Conservation (phyloP, 2,329 filamentous ascomycete genomes). For the Aspergillus sp. region DNA sequence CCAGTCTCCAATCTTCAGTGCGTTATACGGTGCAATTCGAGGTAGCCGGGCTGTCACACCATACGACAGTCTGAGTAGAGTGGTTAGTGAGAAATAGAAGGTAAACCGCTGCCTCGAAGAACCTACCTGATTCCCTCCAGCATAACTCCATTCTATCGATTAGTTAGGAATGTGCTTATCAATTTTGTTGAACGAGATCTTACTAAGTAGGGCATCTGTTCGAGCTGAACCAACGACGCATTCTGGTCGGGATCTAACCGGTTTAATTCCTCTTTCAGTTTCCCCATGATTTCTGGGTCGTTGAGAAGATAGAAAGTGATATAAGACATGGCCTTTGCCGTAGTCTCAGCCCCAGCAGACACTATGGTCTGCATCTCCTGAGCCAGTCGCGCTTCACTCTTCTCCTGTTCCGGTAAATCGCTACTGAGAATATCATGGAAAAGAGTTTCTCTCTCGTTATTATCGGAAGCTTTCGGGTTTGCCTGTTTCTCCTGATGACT, state of each 20-base stretch:
- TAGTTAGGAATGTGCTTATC: background rate
- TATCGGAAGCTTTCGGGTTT: background rate
- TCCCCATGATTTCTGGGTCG: conserved; percentile 10
- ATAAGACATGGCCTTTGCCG: conserved; percentile 19
- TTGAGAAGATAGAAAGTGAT: conserved; percentile 16
- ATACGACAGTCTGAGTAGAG: conserved; percentile 14
- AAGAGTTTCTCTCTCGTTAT: conserved; percentile 11
- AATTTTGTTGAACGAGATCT: conserved; percentile 1
- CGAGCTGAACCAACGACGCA: conserved; percentile 18
- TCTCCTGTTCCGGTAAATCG: conserved; percentile 26
- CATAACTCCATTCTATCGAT: conserved; percentile 19
- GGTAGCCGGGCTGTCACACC: conserved; percentile 25
- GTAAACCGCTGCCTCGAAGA: background rate
- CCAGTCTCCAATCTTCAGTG: conserved; percentile 26
- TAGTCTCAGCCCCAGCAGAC: conserved; percentile 29
- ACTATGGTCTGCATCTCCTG: conserved; percentile 27
- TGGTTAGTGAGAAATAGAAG: background rate
- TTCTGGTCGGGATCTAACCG: conserved; percentile 4
- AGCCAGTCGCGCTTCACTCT: conserved; percentile 25
- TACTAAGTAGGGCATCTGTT: conserved; percentile 24
- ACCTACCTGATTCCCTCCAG: conserved; percentile 23
- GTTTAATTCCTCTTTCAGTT: conserved; percentile 14
- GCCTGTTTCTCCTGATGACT: conserved; percentile 2
- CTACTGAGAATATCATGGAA: conserved; percentile 27
- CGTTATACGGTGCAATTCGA: conserved; percentile 21